Evolutionary conservation across 2,329 filamentous ascomycete species (phyloP), one percentile per base, ranked within the genome.

Genomic region (Cryphonectria nitschkei): DNA sequence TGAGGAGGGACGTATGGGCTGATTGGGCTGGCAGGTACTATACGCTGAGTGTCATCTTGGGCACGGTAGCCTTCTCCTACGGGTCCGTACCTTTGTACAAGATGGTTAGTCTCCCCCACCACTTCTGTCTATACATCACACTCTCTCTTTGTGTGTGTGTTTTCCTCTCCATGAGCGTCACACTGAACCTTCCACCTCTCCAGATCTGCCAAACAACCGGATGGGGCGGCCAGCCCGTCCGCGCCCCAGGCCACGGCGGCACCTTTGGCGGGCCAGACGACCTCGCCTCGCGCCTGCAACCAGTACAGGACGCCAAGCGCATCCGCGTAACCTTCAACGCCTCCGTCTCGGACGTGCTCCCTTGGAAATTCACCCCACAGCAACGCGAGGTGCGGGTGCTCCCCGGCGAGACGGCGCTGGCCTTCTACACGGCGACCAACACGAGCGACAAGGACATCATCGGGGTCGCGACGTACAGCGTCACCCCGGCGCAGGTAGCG

Each of bases 341-440:
- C 64, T 97, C 94, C 39, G 95, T 98, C 1, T 98, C 95, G 1
- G 96, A 98, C 79, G 90, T 97, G 0, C 87, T 99, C 39, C 95
- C 95, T 0, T 99, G 96, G 96, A 98, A 98, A 80, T 99, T 99
- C 81, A 90, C 90, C 1, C 96, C 96, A 1, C 96, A 99, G 82
- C 96, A 99, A 84, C 93, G 95, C 70, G 96, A 99, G 84, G 96
- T 99, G 67, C 90, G 94, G 70, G 95, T 99, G 0, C 86, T 98
- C 1, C 97, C 96, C 0, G 97, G 97, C 74, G 96, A 99, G 85
- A 99, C 96, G 2, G 96, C 96, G 5, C 85, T 99, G 74, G 96
- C 97, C 3, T 99, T 99, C 81, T 99, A 98, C 83, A 99, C 94
- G 8, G 96, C 96, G 16, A 98, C 94, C 69, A 99, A 99, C 84